Conservation (phyloP, 768 basidiomycete species). For the Amanita brunnescens region DNA sequence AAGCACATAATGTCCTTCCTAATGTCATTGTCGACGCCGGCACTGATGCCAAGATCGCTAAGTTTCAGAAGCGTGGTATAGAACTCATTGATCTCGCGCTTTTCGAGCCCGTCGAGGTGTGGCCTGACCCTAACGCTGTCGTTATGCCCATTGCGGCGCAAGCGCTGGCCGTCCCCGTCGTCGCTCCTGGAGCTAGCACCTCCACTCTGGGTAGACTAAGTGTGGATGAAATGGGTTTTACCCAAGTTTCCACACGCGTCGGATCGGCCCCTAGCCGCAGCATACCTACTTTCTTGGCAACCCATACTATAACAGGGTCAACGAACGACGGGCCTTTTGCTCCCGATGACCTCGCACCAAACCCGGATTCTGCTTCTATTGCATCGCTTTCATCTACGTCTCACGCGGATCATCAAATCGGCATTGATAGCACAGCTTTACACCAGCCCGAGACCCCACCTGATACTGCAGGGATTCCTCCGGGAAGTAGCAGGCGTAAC, state of each 20-base stretch:
- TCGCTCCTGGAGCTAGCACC: slow-evolving; percentile 4
- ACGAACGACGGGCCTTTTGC: slow-evolving; percentile 13
- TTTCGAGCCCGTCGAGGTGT: slow-evolving; percentile 78
- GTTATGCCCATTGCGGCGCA: background rate
- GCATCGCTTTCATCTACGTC: slow-evolving; percentile 18
- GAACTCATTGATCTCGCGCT: slow-evolving; percentile 72
- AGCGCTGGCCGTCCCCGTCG: background rate
- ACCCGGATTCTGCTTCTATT: slow-evolving; percentile 19
- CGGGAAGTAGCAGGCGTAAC: slow-evolving; percentile 32
- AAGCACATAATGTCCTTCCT: slow-evolving; percentile 81
- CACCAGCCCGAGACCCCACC: slow-evolving; percentile 10
- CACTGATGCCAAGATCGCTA: slow-evolving; percentile 79
- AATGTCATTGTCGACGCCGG: slow-evolving; percentile 84
- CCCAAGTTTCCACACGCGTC: background rate
- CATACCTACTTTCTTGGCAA: background rate
- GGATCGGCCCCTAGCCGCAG: slow-evolving; percentile 1
- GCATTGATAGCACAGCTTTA: background rate
- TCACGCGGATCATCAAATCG: background rate
- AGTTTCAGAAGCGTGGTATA: slow-evolving; percentile 61
- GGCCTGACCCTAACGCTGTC: slow-evolving; percentile 27
- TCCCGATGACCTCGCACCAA: slow-evolving; percentile 2
- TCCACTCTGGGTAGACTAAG: slow-evolving; percentile 14
- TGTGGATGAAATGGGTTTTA: slow-evolving; percentile 20
- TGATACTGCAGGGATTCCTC: slow-evolving; percentile 2
- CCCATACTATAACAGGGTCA: background rate